phyloP scores from a whole-genome alignment of 306 rosid species.

The Quercus dentata region DNA sequence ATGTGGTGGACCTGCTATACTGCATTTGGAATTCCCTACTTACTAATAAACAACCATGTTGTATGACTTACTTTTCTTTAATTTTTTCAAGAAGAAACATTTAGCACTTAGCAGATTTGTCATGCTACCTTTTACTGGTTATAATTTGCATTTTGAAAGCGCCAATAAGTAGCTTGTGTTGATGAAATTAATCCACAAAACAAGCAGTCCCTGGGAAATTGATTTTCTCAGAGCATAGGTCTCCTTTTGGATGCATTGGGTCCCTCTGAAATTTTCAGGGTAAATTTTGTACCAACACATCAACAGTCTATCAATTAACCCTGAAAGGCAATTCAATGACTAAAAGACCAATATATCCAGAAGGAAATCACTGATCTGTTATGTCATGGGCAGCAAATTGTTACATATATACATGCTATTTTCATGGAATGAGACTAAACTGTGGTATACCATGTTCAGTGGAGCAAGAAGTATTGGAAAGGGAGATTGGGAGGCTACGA shows the following conservation, averaged over 20 bases:
- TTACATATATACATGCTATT: neutral
- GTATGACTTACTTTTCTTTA: neutral
- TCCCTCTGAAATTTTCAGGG: neutral
- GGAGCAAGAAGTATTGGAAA: slow-evolving; percentile 99
- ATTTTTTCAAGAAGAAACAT: neutral
- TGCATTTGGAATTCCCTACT: too few relatives aligned
- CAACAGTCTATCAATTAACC: neutral
- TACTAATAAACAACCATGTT: neutral
- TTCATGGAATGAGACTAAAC: slow-evolving; percentile 32
- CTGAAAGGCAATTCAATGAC: neutral
- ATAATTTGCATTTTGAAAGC: neutral
- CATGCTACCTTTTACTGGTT: neutral
- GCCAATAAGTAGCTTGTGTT: neutral
- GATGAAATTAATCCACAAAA: neutral
- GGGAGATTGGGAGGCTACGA: slow-evolving; percentile 92
- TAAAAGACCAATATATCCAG: neutral
- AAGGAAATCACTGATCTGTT: neutral
- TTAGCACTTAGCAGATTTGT: neutral
- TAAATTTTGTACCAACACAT: neutral
- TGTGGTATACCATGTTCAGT: slow-evolving; percentile 51
- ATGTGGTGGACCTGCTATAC: neutral
- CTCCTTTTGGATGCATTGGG: neutral
- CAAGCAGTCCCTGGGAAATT: neutral
- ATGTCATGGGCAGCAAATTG: neutral
- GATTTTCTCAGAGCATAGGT: neutral